phyloP scores from a whole-genome alignment of 2,329 filamentous ascomycete species.

The Arthrobotrys sphaeroides region DNA sequence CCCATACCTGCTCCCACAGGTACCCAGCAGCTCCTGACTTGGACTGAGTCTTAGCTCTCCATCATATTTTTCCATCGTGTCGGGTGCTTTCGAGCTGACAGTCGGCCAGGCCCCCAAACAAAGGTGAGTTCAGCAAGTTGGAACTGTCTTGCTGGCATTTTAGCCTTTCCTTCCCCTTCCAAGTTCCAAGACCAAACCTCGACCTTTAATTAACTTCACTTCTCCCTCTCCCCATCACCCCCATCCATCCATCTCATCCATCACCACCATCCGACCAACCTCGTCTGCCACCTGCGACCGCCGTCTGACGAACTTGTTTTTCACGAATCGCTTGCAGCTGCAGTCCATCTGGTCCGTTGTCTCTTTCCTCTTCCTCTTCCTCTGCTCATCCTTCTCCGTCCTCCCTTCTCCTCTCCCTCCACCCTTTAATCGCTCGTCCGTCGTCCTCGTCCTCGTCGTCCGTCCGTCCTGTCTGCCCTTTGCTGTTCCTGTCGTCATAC shows the following conservation, averaged over 20 bases:
- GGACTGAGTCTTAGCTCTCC: neutral
- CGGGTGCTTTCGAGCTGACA: slow-evolving; percentile 52
- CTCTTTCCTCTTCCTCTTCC: neutral
- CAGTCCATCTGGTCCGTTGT: slow-evolving; percentile 8
- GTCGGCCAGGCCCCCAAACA: too few relatives aligned
- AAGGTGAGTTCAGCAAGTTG: slow-evolving; percentile 4
- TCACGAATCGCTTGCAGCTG: slow-evolving; percentile 15
- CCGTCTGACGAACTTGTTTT: neutral
- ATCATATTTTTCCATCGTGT: neutral
- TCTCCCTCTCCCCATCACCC: slow-evolving; percentile 4
- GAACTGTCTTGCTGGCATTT: slow-evolving; percentile 24
- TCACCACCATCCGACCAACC: neutral
- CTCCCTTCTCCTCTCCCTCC: neutral
- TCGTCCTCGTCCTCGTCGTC: neutral
- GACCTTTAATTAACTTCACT: slow-evolving; percentile 29
- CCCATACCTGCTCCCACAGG: too few relatives aligned
- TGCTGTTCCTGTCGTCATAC: slow-evolving; percentile 3
- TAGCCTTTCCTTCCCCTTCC: slow-evolving; percentile 23
- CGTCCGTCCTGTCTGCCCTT: neutral
- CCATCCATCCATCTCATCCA: slow-evolving; percentile 8
- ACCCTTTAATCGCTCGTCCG: slow-evolving; percentile 22
- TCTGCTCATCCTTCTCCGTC: neutral
- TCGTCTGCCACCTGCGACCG: neutral
- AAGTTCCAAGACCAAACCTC: neutral
- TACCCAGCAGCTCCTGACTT: slow-evolving; percentile 1